Evolutionary conservation across 2,329 filamentous ascomycete species (phyloP), one percentile per base, ranked within the genome.

Genomic region (Colletotrichum endophyticum): DNA sequence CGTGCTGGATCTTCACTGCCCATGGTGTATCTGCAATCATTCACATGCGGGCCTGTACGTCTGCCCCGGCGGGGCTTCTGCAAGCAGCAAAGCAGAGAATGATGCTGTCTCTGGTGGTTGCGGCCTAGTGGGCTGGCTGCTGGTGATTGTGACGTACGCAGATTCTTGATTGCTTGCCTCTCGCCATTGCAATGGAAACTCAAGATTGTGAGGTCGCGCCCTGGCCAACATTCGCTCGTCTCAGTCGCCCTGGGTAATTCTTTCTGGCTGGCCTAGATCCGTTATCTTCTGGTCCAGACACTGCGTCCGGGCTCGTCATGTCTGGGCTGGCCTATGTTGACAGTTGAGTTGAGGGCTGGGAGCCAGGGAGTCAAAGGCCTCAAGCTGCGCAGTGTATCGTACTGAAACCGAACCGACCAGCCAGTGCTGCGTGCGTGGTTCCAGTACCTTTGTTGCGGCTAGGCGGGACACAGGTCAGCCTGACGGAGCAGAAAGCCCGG

Each of bases 401-500:
- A 39, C 25, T 73, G 73, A 75, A 73, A 73, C 70, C 30, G 39
- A 34, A 28, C 32, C 15, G 64, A 49, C 66, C 63, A 66, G 56
- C 56, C 53, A 68, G 73, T 53, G 63, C 63, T 56, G 53, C 70
- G 70, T 73, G 70, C 70, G 63, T 73, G 64, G 70, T 57, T 75
- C 64, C 30, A 53, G 39, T 75, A 56, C 49, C 64, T 73, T 69
- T 73, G 39, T 68, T 28, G 32, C n/a, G 39, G 64, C 56, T 44
- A 64, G 70, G 7, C 57, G 19, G 44, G 44, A 44, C 19, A 49
- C 44, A 59, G 67, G 59, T 28, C 59, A 36, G 36, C 16, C 32
- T 36, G 32, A 64, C 57, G 73, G 70, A 66, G 64, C 64, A 76
- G 57, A 70, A 15, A 34, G 70, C n/a, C 64, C 70, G 59, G 22